Evolutionary conservation across 805 yeast species (phyloP).

Genomic region (Wickerhamiella occidentalis): DNA sequence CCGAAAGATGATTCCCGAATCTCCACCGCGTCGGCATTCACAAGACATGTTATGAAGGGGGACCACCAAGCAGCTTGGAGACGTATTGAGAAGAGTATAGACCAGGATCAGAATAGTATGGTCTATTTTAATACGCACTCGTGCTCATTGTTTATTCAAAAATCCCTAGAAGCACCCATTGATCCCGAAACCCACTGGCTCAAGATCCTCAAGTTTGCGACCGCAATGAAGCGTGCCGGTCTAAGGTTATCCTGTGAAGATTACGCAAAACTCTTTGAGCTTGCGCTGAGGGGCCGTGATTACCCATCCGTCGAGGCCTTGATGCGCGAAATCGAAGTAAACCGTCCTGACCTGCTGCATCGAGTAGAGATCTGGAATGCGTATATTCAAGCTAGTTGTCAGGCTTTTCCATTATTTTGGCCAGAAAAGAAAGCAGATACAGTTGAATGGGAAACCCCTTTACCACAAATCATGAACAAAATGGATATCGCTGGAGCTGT

Average conservation of each 20-base stretch:
- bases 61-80: conserved; percentile 15
- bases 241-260: conserved; percentile 17
- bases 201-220: conserved; percentile 17
- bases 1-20: too few species aligned
- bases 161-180: conserved; percentile 17
- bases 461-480: conserved; percentile 19
- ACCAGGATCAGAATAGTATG: conserved; percentile 10
- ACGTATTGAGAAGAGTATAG: conserved; percentile 10
- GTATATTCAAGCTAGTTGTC: conserved; percentile 26
- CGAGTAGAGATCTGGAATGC: conserved; percentile 27
- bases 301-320: conserved; percentile 17
- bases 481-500: conserved; percentile 24
- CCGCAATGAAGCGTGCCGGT: conserved; percentile 16
- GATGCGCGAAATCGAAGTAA: conserved; percentile 22
- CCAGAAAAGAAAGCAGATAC: conserved; percentile 12
- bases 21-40: background rate
- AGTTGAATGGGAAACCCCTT: conserved; percentile 17
- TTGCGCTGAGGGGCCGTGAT: conserved; percentile 21
- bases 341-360: conserved; percentile 13
- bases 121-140: conserved; percentile 8
- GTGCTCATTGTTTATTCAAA: conserved; percentile 3
- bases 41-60: conserved; percentile 1
- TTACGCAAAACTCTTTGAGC: conserved; percentile 21
- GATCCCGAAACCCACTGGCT: conserved; percentile 19
- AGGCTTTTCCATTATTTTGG: conserved; percentile 24